phyloP scores from a whole-genome alignment of 176 grass and related monocot genomes.

The Cenchrus purpureus region DNA sequence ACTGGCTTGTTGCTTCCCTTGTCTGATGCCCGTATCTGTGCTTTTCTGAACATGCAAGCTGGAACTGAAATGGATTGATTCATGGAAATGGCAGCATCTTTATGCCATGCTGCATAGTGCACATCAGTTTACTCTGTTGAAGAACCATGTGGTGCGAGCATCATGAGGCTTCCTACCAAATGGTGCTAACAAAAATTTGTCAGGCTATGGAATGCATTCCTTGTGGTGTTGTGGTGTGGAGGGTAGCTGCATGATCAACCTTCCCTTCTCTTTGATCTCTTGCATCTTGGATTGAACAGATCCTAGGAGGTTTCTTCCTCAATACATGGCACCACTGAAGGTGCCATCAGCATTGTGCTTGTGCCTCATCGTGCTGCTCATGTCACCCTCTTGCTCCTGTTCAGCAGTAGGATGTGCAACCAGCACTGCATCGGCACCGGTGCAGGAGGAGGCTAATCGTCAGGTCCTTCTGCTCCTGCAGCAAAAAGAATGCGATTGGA shows the following conservation, averaged over 20 bases:
- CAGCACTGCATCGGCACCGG: not conserved
- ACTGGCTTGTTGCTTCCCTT: not conserved
- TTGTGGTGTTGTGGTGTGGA: too few species aligned
- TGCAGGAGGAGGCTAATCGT: not conserved
- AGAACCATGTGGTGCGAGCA: too few species aligned
- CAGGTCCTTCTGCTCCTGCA: constrained; percentile 24
- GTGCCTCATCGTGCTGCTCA: not conserved
- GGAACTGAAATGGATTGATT: not conserved
- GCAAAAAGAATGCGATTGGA: not conserved
- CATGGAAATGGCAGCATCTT: not conserved
- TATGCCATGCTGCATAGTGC: too few species aligned
- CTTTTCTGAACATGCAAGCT: too few species aligned
- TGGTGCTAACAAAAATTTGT: not conserved
- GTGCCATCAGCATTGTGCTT: not conserved
- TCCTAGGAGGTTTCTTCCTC: not conserved
- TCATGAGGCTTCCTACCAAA: not conserved
- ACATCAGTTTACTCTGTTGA: too few species aligned
- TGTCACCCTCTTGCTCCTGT: too few species aligned
- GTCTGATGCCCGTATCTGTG: not conserved
- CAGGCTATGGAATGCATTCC: too few species aligned
- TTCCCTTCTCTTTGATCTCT: too few species aligned
- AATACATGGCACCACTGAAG: constrained; percentile 1
- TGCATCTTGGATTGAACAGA: not conserved
- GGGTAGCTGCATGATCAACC: too few species aligned
- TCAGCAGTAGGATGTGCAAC: constrained; percentile 2